Conservation (phyloP, 2,329 filamentous ascomycete species). For the Hysterium pulicare region DNA sequence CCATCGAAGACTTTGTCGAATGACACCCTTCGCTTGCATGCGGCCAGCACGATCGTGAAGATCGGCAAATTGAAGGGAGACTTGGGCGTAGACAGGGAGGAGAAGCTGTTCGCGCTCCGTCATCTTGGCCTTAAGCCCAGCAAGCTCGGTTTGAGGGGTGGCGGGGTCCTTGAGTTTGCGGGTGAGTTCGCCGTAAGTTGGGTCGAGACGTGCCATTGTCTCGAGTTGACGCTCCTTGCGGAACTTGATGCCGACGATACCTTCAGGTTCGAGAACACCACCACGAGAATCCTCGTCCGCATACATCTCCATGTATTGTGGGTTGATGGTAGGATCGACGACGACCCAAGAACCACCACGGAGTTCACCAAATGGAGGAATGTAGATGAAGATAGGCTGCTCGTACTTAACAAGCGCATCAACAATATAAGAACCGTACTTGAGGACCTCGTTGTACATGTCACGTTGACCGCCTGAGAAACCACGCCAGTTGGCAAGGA, state of each 20-base stretch:
- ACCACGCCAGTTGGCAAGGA: constrained; percentile 99
- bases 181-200: constrained; percentile 77
- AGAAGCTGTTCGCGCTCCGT: constrained; percentile 80
- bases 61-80: constrained; percentile 95
- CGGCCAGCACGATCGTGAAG: constrained; percentile 94
- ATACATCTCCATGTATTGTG: constrained; percentile 98
- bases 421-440: constrained; percentile 99
- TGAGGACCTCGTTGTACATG: constrained; percentile 99
- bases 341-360: constrained; percentile 99
- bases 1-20: constrained; percentile 82
- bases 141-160: constrained; percentile 70
- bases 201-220: constrained; percentile 92
- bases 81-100: constrained; percentile 89
- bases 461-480: constrained; percentile 99
- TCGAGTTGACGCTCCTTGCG: constrained; percentile 95
- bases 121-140: constrained; percentile 80
- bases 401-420: constrained; percentile 97
- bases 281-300: constrained; percentile 91
- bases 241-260: constrained; percentile 98
- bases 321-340: constrained; percentile 97
- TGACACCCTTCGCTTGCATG: constrained; percentile 97
- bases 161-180: constrained; percentile 67
- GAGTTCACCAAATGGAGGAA: constrained; percentile 92
- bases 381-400: constrained; percentile 98
- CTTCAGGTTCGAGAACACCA: constrained; percentile 96